These are phyloP conservation scores for Candida tetrigidarum DNA, from an alignment of 1,139 yeast genomes.

Conservation along the genomic window DNA sequence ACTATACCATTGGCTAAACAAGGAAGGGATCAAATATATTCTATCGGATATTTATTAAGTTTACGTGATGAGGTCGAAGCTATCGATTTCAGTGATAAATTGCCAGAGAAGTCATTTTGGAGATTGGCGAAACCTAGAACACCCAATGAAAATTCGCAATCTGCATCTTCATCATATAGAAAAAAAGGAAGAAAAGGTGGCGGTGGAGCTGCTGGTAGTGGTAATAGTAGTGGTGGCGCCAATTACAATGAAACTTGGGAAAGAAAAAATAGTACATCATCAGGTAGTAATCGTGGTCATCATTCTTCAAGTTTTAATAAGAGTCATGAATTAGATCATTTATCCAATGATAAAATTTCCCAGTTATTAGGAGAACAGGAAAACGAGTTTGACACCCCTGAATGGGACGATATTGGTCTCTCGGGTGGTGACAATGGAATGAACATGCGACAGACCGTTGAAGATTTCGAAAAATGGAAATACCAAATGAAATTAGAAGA, in stretches of 20 bases:
- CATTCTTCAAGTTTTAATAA: constrained; percentile 22
- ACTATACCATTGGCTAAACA: constrained; percentile 19
- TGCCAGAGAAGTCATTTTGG: constrained; percentile 53
- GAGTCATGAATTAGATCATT: constrained; percentile 30
- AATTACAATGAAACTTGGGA: constrained; percentile 33
- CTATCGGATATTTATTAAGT: constrained; percentile 38
- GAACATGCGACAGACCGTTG: constrained; percentile 59
- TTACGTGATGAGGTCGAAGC: constrained; percentile 42
- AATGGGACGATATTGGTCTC: constrained; percentile 43
- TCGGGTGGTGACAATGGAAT: constrained; percentile 7
- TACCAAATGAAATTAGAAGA: constrained; percentile 62
- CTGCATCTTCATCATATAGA: neutral
- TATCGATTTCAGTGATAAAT: constrained; percentile 27
- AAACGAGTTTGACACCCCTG: constrained; percentile 49
- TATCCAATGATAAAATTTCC: constrained; percentile 34
- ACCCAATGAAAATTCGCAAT: constrained; percentile 9
- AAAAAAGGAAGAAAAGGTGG: constrained; percentile 11
- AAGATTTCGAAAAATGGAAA: constrained; percentile 77
- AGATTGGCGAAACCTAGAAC: constrained; percentile 20
- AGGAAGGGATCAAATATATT: constrained; percentile 31
- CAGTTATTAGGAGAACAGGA: constrained; percentile 38
- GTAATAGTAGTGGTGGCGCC: constrained; percentile 4
- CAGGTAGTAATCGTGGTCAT: constrained; percentile 16
- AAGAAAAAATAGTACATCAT: constrained; percentile 18
- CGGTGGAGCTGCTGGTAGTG: too few relatives aligned